A percentile compares a stretch with the other conserved stretches of the same genome.
Conservation (phyloP, 495 filamentous ascomycete species). For the Usnea hakonensis region DNA sequence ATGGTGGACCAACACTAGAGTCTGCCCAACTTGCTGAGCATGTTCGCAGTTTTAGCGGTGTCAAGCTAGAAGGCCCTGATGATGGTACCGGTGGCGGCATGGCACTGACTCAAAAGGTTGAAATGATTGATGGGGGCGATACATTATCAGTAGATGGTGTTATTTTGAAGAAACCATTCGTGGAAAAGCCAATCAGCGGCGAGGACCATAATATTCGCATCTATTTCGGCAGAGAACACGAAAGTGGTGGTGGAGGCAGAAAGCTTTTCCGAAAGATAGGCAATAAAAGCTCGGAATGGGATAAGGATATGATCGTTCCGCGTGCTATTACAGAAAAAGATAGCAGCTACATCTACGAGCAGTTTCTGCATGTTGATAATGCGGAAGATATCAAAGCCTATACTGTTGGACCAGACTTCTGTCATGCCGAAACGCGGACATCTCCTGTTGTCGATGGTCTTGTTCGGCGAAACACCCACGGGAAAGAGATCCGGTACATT, state of each 20-base stretch:
- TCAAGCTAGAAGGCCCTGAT: constrained; percentile 67
- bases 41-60: constrained; percentile 68
- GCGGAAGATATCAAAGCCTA: constrained; percentile 98
- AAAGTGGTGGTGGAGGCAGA: constrained; percentile 74
- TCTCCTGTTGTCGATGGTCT: constrained; percentile 95
- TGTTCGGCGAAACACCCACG: constrained; percentile 90
- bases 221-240: constrained; percentile 75
- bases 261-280: constrained; percentile 93
- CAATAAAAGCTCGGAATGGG: constrained; percentile 95
- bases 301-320: constrained; percentile 64
- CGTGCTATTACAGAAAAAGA: constrained; percentile 68
- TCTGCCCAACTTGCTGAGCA: constrained; percentile 69
- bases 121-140: constrained; percentile 79
- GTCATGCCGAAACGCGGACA: constrained; percentile 94
- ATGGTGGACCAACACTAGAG: constrained; percentile 77
- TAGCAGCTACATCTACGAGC: constrained; percentile 89
- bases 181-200: constrained; percentile 96
- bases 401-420: constrained; percentile 88
- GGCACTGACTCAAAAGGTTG: constrained; percentile 54
- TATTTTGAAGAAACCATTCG: constrained; percentile 82
- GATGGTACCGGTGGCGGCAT: constrained; percentile 62
- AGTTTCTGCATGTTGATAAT: constrained; percentile 92
- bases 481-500: constrained; percentile 94
- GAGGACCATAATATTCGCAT: constrained; percentile 99
- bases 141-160: constrained; percentile 79